These are phyloP conservation scores for Pseudonectria buxi DNA, from an alignment of 2,329 filamentous ascomycete species.

Conservation along the genomic window DNA sequence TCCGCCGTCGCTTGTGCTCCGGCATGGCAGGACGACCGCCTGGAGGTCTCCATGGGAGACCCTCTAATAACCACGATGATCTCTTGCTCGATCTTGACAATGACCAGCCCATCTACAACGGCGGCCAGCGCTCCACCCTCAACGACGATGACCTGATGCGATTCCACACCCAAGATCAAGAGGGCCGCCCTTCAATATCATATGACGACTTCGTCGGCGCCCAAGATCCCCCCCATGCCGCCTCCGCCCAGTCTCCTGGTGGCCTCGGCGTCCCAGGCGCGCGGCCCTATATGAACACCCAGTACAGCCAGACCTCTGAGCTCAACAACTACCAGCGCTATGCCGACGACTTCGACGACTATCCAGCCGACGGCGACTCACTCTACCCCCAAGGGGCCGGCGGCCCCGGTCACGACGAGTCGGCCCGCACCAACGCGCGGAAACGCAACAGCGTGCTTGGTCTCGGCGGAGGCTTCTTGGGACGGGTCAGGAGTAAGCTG, in stretches of 20 bases:
- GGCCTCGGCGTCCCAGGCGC: slow-evolving; percentile 18
- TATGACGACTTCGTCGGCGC: slow-evolving; percentile 92
- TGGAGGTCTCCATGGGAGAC: slow-evolving; percentile 41
- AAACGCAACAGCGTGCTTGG: slow-evolving; percentile 85
- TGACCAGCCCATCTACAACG: slow-evolving; percentile 63
- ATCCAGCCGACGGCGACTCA: slow-evolving; percentile 68
- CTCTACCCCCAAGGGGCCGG: slow-evolving; percentile 73
- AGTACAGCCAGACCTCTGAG: slow-evolving; percentile 70
- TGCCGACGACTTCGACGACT: slow-evolving; percentile 79
- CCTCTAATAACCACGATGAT: slow-evolving; percentile 45
- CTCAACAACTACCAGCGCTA: slow-evolving; percentile 87
- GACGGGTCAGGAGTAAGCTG: slow-evolving; percentile 80
- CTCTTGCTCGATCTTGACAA: slow-evolving; percentile 71
- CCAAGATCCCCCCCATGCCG: slow-evolving; percentile 40
- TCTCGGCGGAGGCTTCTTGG: slow-evolving; percentile 80
- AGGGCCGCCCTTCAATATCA: slow-evolving; percentile 74
- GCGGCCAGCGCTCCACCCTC: slow-evolving; percentile 69
- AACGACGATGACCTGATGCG: slow-evolving; percentile 75
- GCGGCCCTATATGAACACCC: slow-evolving; percentile 42
- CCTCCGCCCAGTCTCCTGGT: slow-evolving; percentile 35
- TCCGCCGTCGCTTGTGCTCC: slow-evolving; percentile 32
- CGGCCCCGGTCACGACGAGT: slow-evolving; percentile 48
- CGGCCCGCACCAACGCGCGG: slow-evolving; percentile 46
- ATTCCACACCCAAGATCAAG: slow-evolving; percentile 65
- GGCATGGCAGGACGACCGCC: slow-evolving; percentile 56